Evolutionary conservation across 1,139 yeast species (phyloP).

Genomic region (Geotrichum fermentans): DNA sequence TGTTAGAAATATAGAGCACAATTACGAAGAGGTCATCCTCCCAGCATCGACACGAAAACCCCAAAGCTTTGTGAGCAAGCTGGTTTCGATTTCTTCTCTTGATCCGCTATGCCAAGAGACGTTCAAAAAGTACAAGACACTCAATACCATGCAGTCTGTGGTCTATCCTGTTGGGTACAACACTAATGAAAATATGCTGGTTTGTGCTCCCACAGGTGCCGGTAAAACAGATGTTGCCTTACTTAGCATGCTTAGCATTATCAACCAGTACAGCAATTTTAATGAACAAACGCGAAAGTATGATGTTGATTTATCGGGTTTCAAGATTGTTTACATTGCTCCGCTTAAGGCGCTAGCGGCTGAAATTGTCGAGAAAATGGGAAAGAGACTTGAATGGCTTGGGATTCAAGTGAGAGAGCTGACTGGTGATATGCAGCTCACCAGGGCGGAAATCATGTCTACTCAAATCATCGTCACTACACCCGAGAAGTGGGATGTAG

Average conservation of each 20-base stretch:
- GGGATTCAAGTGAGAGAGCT: constrained; percentile 83
- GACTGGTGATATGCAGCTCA: constrained; percentile 96
- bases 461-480: constrained; percentile 95
- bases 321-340: constrained; percentile 90
- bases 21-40: constrained; percentile 76
- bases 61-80: constrained; percentile 46
- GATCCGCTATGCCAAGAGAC: constrained; percentile 82
- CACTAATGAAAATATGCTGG: constrained; percentile 90
- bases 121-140: constrained; percentile 66
- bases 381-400: constrained; percentile 72
- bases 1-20: constrained; percentile 50
- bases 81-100: constrained; percentile 56
- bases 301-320: constrained; percentile 71
- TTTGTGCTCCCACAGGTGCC: constrained; percentile 99
- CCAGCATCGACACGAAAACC: constrained; percentile 62
- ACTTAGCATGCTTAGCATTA: constrained; percentile 71
- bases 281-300: constrained; percentile 47
- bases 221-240: constrained; percentile 98
- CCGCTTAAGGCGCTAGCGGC: constrained; percentile 97
- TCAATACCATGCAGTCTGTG: constrained; percentile 87
- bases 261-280: constrained; percentile 57
- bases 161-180: constrained; percentile 90
- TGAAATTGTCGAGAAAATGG: constrained; percentile 88
- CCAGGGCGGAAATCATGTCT: constrained; percentile 70
- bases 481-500: constrained; percentile 99